These are phyloP conservation scores for Hordeum pubiflorum DNA, from an alignment of 202 grass and related monocot genomes.

Conservation along the genomic window DNA sequence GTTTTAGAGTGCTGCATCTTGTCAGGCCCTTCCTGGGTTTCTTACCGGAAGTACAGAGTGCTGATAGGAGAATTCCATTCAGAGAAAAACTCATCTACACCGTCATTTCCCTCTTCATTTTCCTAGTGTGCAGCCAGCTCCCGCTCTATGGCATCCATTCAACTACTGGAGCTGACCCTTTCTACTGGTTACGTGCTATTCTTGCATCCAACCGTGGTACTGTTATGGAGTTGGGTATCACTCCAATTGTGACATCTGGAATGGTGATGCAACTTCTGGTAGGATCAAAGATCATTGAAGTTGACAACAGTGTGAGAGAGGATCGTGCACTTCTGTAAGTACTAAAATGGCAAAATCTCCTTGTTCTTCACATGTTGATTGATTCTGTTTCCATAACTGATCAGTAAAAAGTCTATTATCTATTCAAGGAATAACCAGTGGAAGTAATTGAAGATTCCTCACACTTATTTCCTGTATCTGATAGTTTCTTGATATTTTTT, in stretches of 20 bases:
- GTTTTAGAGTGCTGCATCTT: slow-evolving; percentile 77
- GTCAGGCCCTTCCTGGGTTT: slow-evolving; percentile 78
- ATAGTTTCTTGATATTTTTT: background rate
- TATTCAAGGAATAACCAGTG: background rate
- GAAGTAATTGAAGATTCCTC: background rate
- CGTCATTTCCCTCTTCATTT: slow-evolving; percentile 76
- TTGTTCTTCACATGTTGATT: background rate
- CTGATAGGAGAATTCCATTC: slow-evolving; percentile 81
- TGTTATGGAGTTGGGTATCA: slow-evolving; percentile 88
- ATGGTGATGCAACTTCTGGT: slow-evolving; percentile 89
- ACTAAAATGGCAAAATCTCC: background rate
- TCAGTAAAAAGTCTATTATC: background rate
- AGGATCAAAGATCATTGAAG: slow-evolving; percentile 83
- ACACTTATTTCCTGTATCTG: background rate
- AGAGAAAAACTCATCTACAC: slow-evolving; percentile 86
- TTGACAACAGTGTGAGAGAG: slow-evolving; percentile 88
- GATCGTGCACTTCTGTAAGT: slow-evolving; percentile 79
- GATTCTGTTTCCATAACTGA: background rate
- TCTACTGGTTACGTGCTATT: slow-evolving; percentile 88
- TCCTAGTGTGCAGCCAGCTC: slow-evolving; percentile 74
- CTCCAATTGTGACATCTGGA: slow-evolving; percentile 83
- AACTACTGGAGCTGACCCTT: slow-evolving; percentile 82
- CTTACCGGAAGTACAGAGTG: slow-evolving; percentile 80
- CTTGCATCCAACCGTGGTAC: slow-evolving; percentile 80
- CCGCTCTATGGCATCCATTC: slow-evolving; percentile 88